These are phyloP conservation scores for baker's yeast (Saccharomyces cerevisiae) DNA, from an alignment of 805 yeast species.

Conservation along the genomic window DNA sequence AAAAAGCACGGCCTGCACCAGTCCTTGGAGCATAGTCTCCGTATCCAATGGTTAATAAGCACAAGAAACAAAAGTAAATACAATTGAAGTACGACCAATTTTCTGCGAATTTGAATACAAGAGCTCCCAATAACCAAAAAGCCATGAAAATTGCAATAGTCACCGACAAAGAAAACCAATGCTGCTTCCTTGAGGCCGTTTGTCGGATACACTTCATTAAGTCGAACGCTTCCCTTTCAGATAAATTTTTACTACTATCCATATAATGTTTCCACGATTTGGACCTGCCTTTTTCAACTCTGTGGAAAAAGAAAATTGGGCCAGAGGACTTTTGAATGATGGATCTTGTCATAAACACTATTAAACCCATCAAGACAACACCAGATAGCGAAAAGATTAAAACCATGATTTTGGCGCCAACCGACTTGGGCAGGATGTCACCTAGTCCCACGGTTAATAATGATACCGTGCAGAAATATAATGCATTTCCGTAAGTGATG, in stretches of 20 bases:
- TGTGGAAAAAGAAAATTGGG: conserved; percentile 60
- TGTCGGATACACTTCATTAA: conserved; percentile 46
- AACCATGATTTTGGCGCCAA: conserved; percentile 48
- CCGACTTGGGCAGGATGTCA: conserved; percentile 49
- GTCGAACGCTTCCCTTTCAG: conserved; percentile 44
- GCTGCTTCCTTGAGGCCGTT: conserved; percentile 35
- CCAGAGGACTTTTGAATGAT: conserved; percentile 54
- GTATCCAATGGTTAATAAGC: conserved; percentile 77
- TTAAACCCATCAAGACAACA: conserved; percentile 62
- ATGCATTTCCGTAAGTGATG: conserved; percentile 52
- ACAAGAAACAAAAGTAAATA: conserved; percentile 68
- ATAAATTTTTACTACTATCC: conserved; percentile 18
- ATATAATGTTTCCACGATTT: conserved; percentile 15
- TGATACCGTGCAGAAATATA: conserved; percentile 68
- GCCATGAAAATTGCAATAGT: conserved; percentile 39
- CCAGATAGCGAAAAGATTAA: conserved; percentile 64
- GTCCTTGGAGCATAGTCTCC: conserved; percentile 64
- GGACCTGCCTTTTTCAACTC: conserved; percentile 44
- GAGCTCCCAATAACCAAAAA: conserved; percentile 71
- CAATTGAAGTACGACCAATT: conserved; percentile 64
- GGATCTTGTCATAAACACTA: conserved; percentile 59
- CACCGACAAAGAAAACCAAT: conserved; percentile 31
- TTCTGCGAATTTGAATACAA: conserved; percentile 52
- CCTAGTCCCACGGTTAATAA: conserved; percentile 77
- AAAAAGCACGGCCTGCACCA: conserved; percentile 62